Evolutionary conservation across 2,329 filamentous ascomycete species (phyloP).

Genomic region (Penicillium sp.): DNA sequence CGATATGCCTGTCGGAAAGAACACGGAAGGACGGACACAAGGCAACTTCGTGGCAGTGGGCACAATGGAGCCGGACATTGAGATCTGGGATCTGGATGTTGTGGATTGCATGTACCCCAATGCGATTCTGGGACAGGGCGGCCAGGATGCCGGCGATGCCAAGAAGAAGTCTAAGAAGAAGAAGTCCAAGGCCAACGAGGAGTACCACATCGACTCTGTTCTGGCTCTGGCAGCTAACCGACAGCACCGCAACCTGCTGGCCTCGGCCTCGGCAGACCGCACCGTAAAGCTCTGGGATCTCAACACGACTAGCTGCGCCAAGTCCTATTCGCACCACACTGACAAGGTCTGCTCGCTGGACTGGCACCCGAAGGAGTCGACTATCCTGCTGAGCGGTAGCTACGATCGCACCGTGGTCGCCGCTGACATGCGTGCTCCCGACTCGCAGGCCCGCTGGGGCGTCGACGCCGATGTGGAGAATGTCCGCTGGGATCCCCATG

Average conservation of each 20-base stretch:
- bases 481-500: slow-evolving; percentile 88
- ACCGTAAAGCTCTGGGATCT: slow-evolving; percentile 98
- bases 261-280: slow-evolving; percentile 92
- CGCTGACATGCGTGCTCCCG: slow-evolving; percentile 93
- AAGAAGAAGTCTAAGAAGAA: slow-evolving; percentile 84
- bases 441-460: slow-evolving; percentile 80
- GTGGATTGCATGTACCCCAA: slow-evolving; percentile 98
- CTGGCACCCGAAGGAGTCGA: slow-evolving; percentile 86
- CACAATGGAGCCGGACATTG: slow-evolving; percentile 97
- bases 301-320: slow-evolving; percentile 85
- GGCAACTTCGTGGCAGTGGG: slow-evolving; percentile 94
- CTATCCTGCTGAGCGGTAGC: slow-evolving; percentile 84
- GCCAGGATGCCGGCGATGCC: slow-evolving; percentile 46
- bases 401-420: slow-evolving; percentile 93
- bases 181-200: slow-evolving; percentile 83
- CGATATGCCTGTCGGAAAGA: slow-evolving; percentile 80
- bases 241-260: slow-evolving; percentile 88
- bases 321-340: slow-evolving; percentile 92
- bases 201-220: slow-evolving; percentile 91
- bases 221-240: slow-evolving; percentile 88
- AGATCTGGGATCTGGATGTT: slow-evolving; percentile 95
- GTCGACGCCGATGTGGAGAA: slow-evolving; percentile 95
- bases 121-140: slow-evolving; percentile 80
- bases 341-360: slow-evolving; percentile 96
- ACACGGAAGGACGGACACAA: slow-evolving; percentile 60